A percentile compares a stretch with the other conserved stretches of the same genome.
phyloP scores from a whole-genome alignment of 2,329 filamentous ascomycete genomes.

The Diplodia seriata region DNA sequence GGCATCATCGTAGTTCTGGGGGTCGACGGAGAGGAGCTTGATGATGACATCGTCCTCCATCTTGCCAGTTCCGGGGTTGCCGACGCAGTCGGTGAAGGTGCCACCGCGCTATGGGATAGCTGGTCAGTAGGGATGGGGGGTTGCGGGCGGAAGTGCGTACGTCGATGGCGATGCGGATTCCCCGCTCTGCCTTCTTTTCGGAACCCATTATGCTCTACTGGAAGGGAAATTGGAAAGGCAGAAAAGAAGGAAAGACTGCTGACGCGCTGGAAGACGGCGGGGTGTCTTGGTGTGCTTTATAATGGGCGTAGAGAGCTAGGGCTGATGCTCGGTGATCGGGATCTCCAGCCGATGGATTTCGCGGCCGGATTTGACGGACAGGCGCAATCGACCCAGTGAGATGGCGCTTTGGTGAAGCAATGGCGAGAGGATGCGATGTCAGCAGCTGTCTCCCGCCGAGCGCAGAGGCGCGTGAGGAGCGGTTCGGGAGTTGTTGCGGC shows the following conservation, averaged over 20 bases:
- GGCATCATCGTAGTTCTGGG: conserved; percentile 87
- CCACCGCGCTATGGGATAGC: conserved; percentile 69
- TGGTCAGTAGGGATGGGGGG: conserved; percentile 27
- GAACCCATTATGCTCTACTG: conserved; percentile 21
- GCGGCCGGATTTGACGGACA: neutral
- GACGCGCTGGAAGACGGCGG: neutral
- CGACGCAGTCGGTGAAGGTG: conserved; percentile 92
- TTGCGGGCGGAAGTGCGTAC: conserved; percentile 37
- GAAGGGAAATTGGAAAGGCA: neutral
- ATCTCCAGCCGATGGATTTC: conserved; percentile 24
- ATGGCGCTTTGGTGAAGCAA: neutral
- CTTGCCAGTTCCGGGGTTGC: conserved; percentile 73
- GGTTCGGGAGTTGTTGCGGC: neutral
- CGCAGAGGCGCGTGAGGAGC: neutral
- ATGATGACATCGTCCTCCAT: conserved; percentile 80
- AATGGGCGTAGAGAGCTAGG: neutral
- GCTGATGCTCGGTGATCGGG: conserved; percentile 31
- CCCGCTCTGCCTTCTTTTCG: conserved; percentile 51
- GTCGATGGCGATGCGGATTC: conserved; percentile 76
- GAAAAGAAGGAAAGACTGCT: neutral
- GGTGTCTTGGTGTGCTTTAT: neutral
- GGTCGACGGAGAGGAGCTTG: conserved; percentile 89
- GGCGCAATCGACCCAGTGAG: neutral
- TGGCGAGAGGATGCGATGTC: too few species aligned
- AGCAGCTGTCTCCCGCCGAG: too few species aligned